Evolutionary conservation across 768 basidiomycete species (phyloP).

Genomic region (Xanthoconium stramineum): DNA sequence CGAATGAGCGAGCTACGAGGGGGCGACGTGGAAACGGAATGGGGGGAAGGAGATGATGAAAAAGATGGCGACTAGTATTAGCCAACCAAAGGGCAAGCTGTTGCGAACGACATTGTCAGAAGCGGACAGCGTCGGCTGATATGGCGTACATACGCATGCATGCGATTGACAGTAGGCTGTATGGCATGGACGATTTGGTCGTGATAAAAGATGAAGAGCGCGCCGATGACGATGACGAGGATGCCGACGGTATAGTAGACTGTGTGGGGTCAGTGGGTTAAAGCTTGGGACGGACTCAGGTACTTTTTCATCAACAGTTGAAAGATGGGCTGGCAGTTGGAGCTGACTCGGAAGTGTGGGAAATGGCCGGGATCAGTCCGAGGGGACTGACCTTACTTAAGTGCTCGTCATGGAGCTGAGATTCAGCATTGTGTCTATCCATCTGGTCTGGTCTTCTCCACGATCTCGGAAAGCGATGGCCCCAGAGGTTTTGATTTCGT

Average conservation of each 20-base stretch:
- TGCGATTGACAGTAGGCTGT: constrained; percentile 44
- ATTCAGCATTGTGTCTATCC: no score
- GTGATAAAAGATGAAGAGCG: constrained; percentile 61
- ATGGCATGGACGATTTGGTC: constrained; percentile 51
- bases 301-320: constrained; percentile 54
- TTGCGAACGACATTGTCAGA: background rate
- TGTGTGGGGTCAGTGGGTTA: constrained; percentile 6
- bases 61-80: constrained; percentile 75
- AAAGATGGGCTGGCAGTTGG: constrained; percentile 40
- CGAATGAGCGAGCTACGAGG: constrained; percentile 1
- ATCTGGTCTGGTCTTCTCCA: no score
- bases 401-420: no score
- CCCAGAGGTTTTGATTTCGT: constrained; percentile 79
- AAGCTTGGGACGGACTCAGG: constrained; percentile 42
- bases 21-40: constrained; percentile 33
- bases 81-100: constrained; percentile 60
- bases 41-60: constrained; percentile 89
- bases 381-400: no score
- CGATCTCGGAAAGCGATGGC: constrained; percentile 49
- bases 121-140: background rate
- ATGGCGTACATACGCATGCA: constrained; percentile 35
- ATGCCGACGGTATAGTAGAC: constrained; percentile 50
- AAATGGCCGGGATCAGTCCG: no score
- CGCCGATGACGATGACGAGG: constrained; percentile 46
- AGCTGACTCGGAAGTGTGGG: constrained; percentile 62